A percentile compares a stretch with the other conserved stretches of the same genome.
These are phyloP conservation scores for Diatrype stigma DNA, from an alignment of 2,329 filamentous ascomycete species.

Conservation along the genomic window DNA sequence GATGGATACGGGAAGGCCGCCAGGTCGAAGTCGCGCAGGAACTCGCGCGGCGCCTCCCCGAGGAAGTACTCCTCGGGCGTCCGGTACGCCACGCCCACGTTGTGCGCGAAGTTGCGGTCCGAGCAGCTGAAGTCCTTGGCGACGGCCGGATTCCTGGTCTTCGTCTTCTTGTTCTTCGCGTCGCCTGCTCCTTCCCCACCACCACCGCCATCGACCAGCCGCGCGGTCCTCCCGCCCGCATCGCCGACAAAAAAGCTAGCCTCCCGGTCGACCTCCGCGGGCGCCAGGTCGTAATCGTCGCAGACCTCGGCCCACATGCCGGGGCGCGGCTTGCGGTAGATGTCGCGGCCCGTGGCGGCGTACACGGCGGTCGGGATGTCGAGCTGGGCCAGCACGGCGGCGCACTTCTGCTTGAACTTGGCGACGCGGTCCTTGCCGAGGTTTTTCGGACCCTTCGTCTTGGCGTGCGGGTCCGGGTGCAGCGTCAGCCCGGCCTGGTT, in stretches of 20 bases:
- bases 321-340: slow-evolving; percentile 77
- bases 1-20: slow-evolving; percentile 45
- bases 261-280: slow-evolving; percentile 60
- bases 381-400: slow-evolving; percentile 63
- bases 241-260: slow-evolving; percentile 86
- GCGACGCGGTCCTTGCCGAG: slow-evolving; percentile 57
- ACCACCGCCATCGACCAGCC: slow-evolving; percentile 32
- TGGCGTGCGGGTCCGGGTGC: slow-evolving; percentile 67
- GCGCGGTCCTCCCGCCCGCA: slow-evolving; percentile 60
- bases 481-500: slow-evolving; percentile 85
- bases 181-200: slow-evolving; percentile 38
- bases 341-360: slow-evolving; percentile 78
- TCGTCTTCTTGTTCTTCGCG: slow-evolving; percentile 38
- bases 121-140: slow-evolving; percentile 62
- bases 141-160: slow-evolving; percentile 15
- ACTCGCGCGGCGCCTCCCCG: slow-evolving; percentile 59
- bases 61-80: slow-evolving; percentile 94
- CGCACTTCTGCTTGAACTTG: slow-evolving; percentile 80
- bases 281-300: slow-evolving; percentile 55
- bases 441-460: slow-evolving; percentile 57
- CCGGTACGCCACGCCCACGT: slow-evolving; percentile 73
- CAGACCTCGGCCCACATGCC: slow-evolving; percentile 78
- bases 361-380: slow-evolving; percentile 77
- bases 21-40: slow-evolving; percentile 69
- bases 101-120: slow-evolving; percentile 77